Percentiles rank a stretch among this genome's conserved stretches.
Conservation (phyloP, 1,284 basidiomycete genomes). For the Puccinia horiana region DNA sequence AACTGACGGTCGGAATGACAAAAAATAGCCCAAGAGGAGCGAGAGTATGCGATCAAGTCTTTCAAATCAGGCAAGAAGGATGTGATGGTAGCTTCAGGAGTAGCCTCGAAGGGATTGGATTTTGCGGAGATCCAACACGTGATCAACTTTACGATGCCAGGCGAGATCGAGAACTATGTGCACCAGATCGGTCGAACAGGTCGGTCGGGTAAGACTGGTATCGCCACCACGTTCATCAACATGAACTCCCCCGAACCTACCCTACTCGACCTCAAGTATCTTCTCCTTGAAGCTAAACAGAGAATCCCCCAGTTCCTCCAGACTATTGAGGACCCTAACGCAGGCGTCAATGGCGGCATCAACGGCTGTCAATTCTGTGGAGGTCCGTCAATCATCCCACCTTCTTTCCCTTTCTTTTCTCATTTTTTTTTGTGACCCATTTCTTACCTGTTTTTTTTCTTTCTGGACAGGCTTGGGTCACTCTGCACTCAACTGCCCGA, state of each 20-base stretch:
- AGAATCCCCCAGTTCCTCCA: constrained; percentile 94
- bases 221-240: constrained; percentile 99
- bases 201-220: constrained; percentile 94
- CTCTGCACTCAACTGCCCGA: constrained; percentile 88
- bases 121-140: constrained; percentile 98
- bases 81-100: constrained; percentile 97
- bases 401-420: constrained; percentile 2
- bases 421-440: neutral
- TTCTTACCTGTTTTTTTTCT: neutral
- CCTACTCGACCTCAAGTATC: constrained; percentile 90
- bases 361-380: constrained; percentile 95
- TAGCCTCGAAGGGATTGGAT: constrained; percentile 87
- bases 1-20: neutral
- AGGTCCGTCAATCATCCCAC: constrained; percentile 69
- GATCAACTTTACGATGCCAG: constrained; percentile 98
- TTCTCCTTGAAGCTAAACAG: constrained; percentile 95
- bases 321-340: constrained; percentile 87
- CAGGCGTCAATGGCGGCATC: constrained; percentile 71
- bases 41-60: constrained; percentile 95
- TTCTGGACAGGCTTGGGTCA: constrained; percentile 76
- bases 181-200: constrained; percentile 99
- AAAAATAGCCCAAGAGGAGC: constrained; percentile 84
- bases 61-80: constrained; percentile 97
- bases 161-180: constrained; percentile 97
- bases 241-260: constrained; percentile 96